Base-by-base conservation (phyloP, 306 rosid species). In the Glycine tomentella region DNA sequence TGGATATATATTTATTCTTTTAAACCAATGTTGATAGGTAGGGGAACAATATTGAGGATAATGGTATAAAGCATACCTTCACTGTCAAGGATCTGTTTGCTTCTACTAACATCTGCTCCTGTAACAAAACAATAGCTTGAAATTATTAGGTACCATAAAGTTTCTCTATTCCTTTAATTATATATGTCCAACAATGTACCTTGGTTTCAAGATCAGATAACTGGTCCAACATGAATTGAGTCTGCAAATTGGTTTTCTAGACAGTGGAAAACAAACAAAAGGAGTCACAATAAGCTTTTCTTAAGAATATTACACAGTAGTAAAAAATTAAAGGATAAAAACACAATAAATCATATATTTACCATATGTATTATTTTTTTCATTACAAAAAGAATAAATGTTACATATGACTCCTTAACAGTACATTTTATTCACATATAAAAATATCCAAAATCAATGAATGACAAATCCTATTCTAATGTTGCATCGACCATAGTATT, bases 141-240 rank as follows among this genome's bases (percentile, higher is more conserved):
- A 76, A 80, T 25, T 67, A 25, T 81, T 42, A 73, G 70, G 48
- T 25, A 81, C 55, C 10, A n/a, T n/a, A n/a, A n/a, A n/a, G n/a
- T n/a, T n/a, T n/a, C n/a, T n/a, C n/a, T n/a, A n/a, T n/a, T n/a
- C n/a, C n/a, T n/a, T n/a, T n/a, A n/a, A n/a, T n/a, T n/a, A n/a
- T n/a, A n/a, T n/a, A n/a, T n/a, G n/a, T 25, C 13, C 58, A 20
- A 15, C 9, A 3, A 12, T 53, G 45, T 91, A 95, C 99, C 98
- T 88, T 91, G 81, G 83, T 93, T 80, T 95, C 97, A 83, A 93
- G 97, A 68, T 93, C 98, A 88, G 90, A 17, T 63, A 95, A 96
- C 78, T 89, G 98, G 88, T 93, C 99, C 78, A 95, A 92, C 99
- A 95, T 89, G 76, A 57, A 89, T 66, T 95, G 99, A 20, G 99